Evolutionary conservation across 2,329 filamentous ascomycete species (phyloP).

Genomic region (Clarireedia hainanense): DNA sequence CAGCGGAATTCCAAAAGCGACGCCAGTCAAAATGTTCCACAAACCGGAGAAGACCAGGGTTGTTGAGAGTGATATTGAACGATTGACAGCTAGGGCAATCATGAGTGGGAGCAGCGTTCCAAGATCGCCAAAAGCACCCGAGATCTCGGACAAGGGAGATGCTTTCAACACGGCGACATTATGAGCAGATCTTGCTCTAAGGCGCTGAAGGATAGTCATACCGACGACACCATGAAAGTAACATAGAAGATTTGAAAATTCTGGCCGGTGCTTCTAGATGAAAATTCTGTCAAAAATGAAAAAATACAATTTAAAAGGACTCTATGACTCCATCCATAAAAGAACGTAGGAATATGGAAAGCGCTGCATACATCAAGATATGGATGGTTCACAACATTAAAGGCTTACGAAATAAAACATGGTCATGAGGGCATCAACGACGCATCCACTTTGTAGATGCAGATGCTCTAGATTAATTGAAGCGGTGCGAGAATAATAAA

Average conservation of each 20-base stretch:
- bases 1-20: constrained; percentile 78
- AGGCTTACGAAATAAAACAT: background rate
- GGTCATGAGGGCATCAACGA: background rate
- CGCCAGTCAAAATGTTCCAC: constrained; percentile 77
- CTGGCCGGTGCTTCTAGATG: background rate
- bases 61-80: constrained; percentile 71
- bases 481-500: background rate
- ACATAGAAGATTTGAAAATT: background rate
- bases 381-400: background rate
- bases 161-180: constrained; percentile 49
- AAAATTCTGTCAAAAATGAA: background rate
- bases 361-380: background rate
- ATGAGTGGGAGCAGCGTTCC: constrained; percentile 85
- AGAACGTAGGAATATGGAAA: background rate
- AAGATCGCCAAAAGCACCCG: constrained; percentile 80
- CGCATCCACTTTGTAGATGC: background rate
- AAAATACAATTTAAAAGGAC: background rate
- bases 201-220: background rate
- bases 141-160: constrained; percentile 66
- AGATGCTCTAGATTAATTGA: too few species aligned
- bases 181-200: constrained; percentile 27
- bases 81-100: constrained; percentile 72
- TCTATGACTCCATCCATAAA: background rate
- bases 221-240: background rate
- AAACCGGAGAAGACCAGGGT: constrained; percentile 85